Base-by-base conservation (phyloP, 257 asterid genomes). In the Nicotiana tomentosiformis region DNA sequence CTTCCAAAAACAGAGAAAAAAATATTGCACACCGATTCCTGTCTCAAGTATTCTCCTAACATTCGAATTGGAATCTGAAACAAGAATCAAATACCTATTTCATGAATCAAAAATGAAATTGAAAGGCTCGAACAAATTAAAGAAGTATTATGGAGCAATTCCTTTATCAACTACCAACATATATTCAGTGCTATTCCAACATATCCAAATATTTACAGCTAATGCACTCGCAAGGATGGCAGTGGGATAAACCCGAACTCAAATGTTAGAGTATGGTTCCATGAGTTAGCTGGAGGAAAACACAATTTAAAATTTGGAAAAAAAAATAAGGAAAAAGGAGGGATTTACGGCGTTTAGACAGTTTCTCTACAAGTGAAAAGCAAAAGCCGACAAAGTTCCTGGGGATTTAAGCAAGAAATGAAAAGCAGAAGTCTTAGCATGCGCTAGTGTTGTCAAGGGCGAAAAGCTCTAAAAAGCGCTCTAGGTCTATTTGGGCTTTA, bases 81-180 rank as follows among this genome's bases (percentile, higher is more conserved):
- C 61, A 72, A 46, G 61, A 72, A 23, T 46, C 39, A 23, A 35
- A 46, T 14, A 46, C 61, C 61, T 46, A 49, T 72, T 72, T 46
- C 39, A 72, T 72, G 79, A 72, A 49, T 49, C 39, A 72, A 72
- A 70, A 72, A 23, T 46, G 55, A 72, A 43, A 14, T 14, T 72
- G 61, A 8, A 69, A 72, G 23, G 61, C 79, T 46, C 23, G 11
- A 39, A 70, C 79, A 72, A 46, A 72, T 46, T 72, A 46, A 49
- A 72, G 79, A 26, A 72, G 61, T 15, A 49, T 46, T 60, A 26
- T 49, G 61, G 23, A 72, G 79, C 79, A 72, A 72, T 72, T 72
- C 55, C 51, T 46, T 46, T 69, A 39, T 39, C 33, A 69, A 69
- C 78, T 39, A 69, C 78, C 57, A 69, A 20, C 56, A 69, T 69